Conservation (phyloP, 352 stramenopile genomes). For the Globisporangium polare region DNA sequence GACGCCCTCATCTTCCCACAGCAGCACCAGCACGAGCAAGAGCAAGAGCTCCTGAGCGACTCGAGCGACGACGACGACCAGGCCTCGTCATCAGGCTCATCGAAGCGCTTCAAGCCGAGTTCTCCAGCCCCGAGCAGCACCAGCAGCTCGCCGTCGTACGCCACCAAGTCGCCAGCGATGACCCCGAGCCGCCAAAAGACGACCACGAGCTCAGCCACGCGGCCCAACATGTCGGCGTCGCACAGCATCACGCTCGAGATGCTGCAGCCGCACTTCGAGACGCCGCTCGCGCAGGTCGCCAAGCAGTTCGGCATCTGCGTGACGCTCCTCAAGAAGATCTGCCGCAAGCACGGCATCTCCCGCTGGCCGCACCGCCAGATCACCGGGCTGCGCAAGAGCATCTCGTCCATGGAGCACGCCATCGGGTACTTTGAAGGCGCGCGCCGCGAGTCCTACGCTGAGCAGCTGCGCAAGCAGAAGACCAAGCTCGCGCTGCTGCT, state of each 20-base stretch:
- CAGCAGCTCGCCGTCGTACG: not conserved
- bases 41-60: not conserved
- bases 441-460: slow-evolving; percentile 63
- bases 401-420: slow-evolving; percentile 81
- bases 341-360: slow-evolving; percentile 68
- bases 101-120: slow-evolving; percentile 10
- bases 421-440: slow-evolving; percentile 73
- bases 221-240: slow-evolving; percentile 69
- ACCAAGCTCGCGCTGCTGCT: slow-evolving; percentile 66
- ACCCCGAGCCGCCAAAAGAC: slow-evolving; percentile 22
- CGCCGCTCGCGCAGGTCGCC: slow-evolving; percentile 74
- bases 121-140: not conserved
- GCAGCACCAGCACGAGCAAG: too few species aligned
- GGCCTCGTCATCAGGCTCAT: not conserved
- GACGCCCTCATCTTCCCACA: not conserved
- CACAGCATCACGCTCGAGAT: slow-evolving; percentile 81
- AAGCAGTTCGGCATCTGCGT: slow-evolving; percentile 79
- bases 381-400: slow-evolving; percentile 84
- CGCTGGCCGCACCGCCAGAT: slow-evolving; percentile 86
- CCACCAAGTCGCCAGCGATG: not conserved
- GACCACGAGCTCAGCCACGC: slow-evolving; percentile 8
- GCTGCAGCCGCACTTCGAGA: slow-evolving; percentile 81
- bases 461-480: slow-evolving; percentile 72
- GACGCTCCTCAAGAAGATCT: slow-evolving; percentile 86
- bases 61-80: slow-evolving; percentile 7